Evolutionary conservation across 1,139 yeast species (phyloP), one percentile per base, ranked within the genome.

Genomic region (Zygosaccharomyces pseudobailii): DNA sequence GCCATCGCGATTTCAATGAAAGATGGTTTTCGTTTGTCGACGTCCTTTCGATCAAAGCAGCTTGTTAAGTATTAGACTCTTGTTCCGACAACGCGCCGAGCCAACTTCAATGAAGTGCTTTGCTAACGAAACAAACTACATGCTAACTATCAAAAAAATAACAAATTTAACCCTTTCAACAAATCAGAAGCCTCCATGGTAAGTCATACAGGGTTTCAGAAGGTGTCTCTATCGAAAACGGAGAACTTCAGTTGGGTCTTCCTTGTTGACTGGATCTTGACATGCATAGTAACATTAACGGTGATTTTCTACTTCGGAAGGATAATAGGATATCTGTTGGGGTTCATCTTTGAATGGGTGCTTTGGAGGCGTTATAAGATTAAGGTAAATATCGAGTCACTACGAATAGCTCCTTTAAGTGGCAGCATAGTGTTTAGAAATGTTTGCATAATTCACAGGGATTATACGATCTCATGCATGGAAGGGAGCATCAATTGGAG

Each of bases 401-500:
- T 89, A 24, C 82, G 87, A 60, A 55, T 90, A 4, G 84, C 96
- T 2, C 73, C 86, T 5, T 68, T 92, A 1, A 96, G 90, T 2
- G 97, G 97, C 0, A 75, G 96, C 31, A 50, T 92, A 3, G 80
- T 86, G 62, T 79, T 89, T 61, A 86, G 84, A 57, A 88, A 89
- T 62, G 63, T 89, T 25, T 77, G 87, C 1, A 72, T 87, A 21
- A 77, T 84, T 8, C 85, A 88, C 9, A 73, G 80, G 41, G 85
- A 90, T 66, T 80, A 80, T 53, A 80, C 95, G 2, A 63, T 87
- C 2, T 77, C 88, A 6, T 73, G 87, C 2, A 74, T 86, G 21
- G 82, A 83, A 53, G 82, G 90, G 3, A 79, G 80, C 54, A 63
- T 92, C 28, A 87, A 95, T 0, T 92, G 97, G 97, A 67, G 95